Evolutionary conservation across 164 flowering plant genomes (phyloP), one percentile per base, ranked within the genome.

Genomic region (Liquidambar formosana): DNA sequence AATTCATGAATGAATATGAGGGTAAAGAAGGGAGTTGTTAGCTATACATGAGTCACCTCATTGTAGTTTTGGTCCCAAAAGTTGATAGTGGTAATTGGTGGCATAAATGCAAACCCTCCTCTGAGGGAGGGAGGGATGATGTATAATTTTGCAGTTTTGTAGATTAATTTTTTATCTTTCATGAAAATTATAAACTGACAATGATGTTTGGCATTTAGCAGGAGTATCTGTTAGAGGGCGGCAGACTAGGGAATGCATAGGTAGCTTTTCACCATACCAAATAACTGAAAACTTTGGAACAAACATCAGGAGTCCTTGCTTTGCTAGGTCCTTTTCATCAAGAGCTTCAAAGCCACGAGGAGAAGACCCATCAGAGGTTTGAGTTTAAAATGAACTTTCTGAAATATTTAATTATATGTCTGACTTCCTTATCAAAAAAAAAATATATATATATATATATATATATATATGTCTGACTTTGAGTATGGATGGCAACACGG

Each of bases 241-340:
- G 48, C 41, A 25, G 66, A 49, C 28, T 41, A 69, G 76, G 61
- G 75, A 45, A 48, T 46, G 11, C 61, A n/a, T 61, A 0, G 51
- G 48, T 51, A 9, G 25, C 52, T 56, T 58, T 41, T 62, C 78
- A 25, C 27, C 71, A 26, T 54, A 23, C 23, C 75, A 67, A 33
- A 65, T 53, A 15, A 53, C 33, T 21, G 38, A 18, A 33, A 73
- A 8, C 13, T n/a, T 38, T 75, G 73, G 59, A 26, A 45, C 52
- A 28, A 52, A 45, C 21, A 43, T 61, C 18, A 52, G n/a, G 12
- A 46, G 3, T 33, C 66, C 74, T 56, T 74, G 23, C 59, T 71
- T 64, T 54, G 64, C 68, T 25, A 78, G 86, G 74, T 73, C 77
- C 22, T 76, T 82, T 76, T 77, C 87, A 43, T 84, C 86, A 56